Conservation (phyloP, 345 rosid genomes). For the Sapria himalayana region DNA sequence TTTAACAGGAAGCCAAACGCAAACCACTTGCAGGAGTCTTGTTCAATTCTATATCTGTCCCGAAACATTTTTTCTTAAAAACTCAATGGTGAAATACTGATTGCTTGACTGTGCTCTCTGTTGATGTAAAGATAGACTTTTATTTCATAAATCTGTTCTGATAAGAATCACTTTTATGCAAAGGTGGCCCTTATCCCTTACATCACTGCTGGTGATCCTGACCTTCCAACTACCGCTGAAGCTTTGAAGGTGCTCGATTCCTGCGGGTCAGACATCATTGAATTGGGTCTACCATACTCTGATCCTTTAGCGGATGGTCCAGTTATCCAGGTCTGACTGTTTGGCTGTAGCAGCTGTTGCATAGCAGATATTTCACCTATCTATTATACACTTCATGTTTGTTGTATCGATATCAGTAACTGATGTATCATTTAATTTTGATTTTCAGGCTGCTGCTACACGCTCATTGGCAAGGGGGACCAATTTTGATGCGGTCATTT, state of each 20-base stretch:
- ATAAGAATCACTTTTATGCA: slow-evolving; percentile 8
- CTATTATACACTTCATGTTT: too few species aligned
- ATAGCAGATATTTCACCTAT: too few species aligned
- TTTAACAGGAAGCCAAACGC: too few species aligned
- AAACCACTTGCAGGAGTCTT: too few species aligned
- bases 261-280: slow-evolving; percentile 70
- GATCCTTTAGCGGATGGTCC: slow-evolving; percentile 93
- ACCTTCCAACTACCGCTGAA: slow-evolving; percentile 72
- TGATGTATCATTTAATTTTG: slow-evolving; percentile 3
- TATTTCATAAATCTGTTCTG: too few species aligned
- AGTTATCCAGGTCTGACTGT: slow-evolving; percentile 56
- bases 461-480: slow-evolving; percentile 65
- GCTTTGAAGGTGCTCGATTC: slow-evolving; percentile 64
- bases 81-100: too few species aligned
- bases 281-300: slow-evolving; percentile 72
- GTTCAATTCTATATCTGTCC: too few species aligned
- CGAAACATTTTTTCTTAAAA: too few species aligned
- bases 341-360: not conserved
- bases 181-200: slow-evolving; percentile 76
- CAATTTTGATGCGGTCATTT: slow-evolving; percentile 36
- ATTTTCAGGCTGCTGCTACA: slow-evolving; percentile 82
- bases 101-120: too few species aligned
- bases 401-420: slow-evolving; percentile 1
- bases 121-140: too few species aligned
- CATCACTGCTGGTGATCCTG: slow-evolving; percentile 97